phyloP scores from a whole-genome alignment of 371 early-diverging fungal genomes.

The Furculomyces boomerangus region DNA sequence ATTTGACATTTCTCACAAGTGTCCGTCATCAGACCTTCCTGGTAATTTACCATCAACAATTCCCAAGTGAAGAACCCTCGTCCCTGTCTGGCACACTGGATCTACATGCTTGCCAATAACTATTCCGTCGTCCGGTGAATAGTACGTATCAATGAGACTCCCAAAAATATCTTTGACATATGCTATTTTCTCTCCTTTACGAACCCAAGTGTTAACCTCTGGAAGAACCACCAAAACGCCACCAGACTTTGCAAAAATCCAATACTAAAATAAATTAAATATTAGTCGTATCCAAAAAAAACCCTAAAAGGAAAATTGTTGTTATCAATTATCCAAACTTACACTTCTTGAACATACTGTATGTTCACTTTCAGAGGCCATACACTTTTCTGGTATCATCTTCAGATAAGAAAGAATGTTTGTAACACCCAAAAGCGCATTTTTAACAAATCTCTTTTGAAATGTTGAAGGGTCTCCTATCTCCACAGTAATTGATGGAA shows the following conservation, averaged over 20 bases:
- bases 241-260: slow-evolving; percentile 34
- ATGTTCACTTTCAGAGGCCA: slow-evolving; percentile 29
- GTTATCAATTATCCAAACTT: slow-evolving; percentile 6
- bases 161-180: slow-evolving; percentile 83
- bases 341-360: slow-evolving; percentile 33
- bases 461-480: slow-evolving; percentile 61
- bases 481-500: slow-evolving; percentile 76
- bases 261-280: slow-evolving; percentile 20
- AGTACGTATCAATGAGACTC: slow-evolving; percentile 72
- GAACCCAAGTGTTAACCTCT: slow-evolving; percentile 64
- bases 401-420: slow-evolving; percentile 39
- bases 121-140: slow-evolving; percentile 66
- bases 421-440: slow-evolving; percentile 39
- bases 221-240: slow-evolving; percentile 74
- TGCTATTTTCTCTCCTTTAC: slow-evolving; percentile 75
- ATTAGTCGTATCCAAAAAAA: neutral
- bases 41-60: slow-evolving; percentile 41
- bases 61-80: slow-evolving; percentile 61
- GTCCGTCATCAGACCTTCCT: slow-evolving; percentile 31
- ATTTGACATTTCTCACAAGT: too few relatives aligned
- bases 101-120: slow-evolving; percentile 44
- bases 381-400: slow-evolving; percentile 33
- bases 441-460: slow-evolving; percentile 52
- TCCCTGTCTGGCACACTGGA: slow-evolving; percentile 64
- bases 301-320: slow-evolving; percentile 2